phyloP scores from a whole-genome alignment of 2,329 filamentous ascomycete genomes.

The Xylariaceae sp. region DNA sequence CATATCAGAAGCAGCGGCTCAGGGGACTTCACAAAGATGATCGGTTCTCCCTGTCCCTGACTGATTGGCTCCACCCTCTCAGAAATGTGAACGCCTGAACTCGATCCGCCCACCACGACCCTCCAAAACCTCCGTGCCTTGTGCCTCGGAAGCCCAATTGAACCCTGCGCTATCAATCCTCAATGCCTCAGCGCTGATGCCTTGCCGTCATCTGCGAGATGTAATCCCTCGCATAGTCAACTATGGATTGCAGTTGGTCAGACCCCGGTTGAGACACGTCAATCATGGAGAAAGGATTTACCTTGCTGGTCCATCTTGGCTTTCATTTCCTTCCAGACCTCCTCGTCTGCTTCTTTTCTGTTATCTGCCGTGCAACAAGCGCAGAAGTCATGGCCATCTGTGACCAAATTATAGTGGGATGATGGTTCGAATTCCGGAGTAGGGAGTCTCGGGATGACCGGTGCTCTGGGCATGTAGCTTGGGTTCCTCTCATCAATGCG shows the following conservation, averaged over 20 bases:
- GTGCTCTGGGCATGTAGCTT: slow-evolving; percentile 20
- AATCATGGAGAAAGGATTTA: slow-evolving; percentile 12
- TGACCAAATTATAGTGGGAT: slow-evolving; percentile 9
- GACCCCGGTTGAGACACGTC: not conserved
- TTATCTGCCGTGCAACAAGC: slow-evolving; percentile 20
- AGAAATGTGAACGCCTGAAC: too few species aligned
- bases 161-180: slow-evolving; percentile 6
- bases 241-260: slow-evolving; percentile 18
- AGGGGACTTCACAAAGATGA: too few species aligned
- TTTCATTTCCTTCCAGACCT: slow-evolving; percentile 12
- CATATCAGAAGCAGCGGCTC: too few species aligned
- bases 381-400: slow-evolving; percentile 22
- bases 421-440: slow-evolving; percentile 27
- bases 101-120: too few species aligned
- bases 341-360: not conserved
- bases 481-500: slow-evolving; percentile 9
- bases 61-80: slow-evolving; percentile 9
- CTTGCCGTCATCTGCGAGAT: slow-evolving; percentile 18
- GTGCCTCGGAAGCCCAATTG: slow-evolving; percentile 4
- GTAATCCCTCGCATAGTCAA: slow-evolving; percentile 23
- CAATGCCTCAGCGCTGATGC: slow-evolving; percentile 16
- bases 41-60: not conserved
- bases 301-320: slow-evolving; percentile 28
- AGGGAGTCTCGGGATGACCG: slow-evolving; percentile 25
- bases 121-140: too few species aligned